Conservation (phyloP, 1,284 basidiomycete genomes). For the Cutaneotrichosporon sp. region DNA sequence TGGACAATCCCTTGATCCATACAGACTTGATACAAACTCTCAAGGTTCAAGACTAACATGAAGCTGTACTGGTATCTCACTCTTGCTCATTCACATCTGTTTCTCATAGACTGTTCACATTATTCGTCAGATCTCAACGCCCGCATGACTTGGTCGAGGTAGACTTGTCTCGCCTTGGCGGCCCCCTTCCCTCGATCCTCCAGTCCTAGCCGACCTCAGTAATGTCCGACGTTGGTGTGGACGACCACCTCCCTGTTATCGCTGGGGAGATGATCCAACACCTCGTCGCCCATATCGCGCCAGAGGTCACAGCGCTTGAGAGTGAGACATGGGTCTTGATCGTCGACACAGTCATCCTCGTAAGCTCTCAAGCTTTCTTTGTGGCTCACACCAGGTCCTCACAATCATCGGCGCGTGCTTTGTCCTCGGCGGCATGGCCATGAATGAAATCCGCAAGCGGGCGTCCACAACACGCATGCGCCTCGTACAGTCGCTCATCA, state of each 20-base stretch:
- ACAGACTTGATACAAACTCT: background rate
- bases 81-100: background rate
- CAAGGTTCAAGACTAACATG: background rate
- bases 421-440: constrained; percentile 38
- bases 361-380: constrained; percentile 21
- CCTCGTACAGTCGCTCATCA: constrained; percentile 49
- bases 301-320: constrained; percentile 24
- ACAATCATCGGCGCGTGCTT: constrained; percentile 42
- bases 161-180: background rate
- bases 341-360: constrained; percentile 47
- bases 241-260: background rate
- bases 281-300: constrained; percentile 16
- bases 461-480: constrained; percentile 49
- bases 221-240: background rate
- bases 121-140: background rate
- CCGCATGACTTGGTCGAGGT: background rate
- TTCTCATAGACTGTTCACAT: background rate
- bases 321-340: constrained; percentile 40
- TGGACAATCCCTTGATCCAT: background rate
- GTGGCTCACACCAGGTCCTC: constrained; percentile 24
- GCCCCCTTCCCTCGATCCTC: background rate
- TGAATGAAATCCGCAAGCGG: constrained; percentile 40
- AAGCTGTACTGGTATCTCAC: background rate
- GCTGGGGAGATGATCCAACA: constrained; percentile 5
- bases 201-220: background rate